Percentiles rank a stretch among this genome's conserved stretches.
phyloP scores from a whole-genome alignment of 2,329 filamentous ascomycete genomes.

The Colletotrichum sp. region DNA sequence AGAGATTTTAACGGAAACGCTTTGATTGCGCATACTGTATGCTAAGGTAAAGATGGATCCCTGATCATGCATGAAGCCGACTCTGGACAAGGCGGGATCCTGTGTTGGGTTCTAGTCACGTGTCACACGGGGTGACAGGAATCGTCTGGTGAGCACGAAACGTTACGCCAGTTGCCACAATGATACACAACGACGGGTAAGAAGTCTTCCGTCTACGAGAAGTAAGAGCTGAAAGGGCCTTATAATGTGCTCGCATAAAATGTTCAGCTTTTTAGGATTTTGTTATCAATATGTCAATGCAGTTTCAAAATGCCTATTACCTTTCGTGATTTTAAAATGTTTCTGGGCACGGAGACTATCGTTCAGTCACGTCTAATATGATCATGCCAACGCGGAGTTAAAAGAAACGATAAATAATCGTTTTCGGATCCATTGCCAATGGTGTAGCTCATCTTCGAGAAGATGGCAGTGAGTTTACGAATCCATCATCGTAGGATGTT shows the following conservation, averaged over 20 bases:
- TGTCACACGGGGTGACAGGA: neutral
- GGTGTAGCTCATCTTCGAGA: too few species aligned
- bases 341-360: too few species aligned
- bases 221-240: rapidly evolving
- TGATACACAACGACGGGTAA: neutral
- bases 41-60: neutral
- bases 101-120: neutral
- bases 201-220: rapidly evolving
- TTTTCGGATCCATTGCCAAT: too few species aligned
- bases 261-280: neutral
- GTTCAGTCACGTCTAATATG: too few species aligned
- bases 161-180: neutral
- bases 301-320: rapidly evolving
- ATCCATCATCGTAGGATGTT: too few species aligned
- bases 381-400: too few species aligned
- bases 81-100: neutral
- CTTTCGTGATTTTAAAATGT: neutral
- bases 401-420: too few species aligned
- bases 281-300: neutral
- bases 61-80: neutral
- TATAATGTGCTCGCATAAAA: rapidly evolving
- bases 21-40: neutral
- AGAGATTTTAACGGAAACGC: neutral
- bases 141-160: neutral
- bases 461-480: too few species aligned